These are phyloP conservation scores for Globisporangium iwayamae DNA, from an alignment of 352 stramenopile genomes.

Conservation along the genomic window DNA sequence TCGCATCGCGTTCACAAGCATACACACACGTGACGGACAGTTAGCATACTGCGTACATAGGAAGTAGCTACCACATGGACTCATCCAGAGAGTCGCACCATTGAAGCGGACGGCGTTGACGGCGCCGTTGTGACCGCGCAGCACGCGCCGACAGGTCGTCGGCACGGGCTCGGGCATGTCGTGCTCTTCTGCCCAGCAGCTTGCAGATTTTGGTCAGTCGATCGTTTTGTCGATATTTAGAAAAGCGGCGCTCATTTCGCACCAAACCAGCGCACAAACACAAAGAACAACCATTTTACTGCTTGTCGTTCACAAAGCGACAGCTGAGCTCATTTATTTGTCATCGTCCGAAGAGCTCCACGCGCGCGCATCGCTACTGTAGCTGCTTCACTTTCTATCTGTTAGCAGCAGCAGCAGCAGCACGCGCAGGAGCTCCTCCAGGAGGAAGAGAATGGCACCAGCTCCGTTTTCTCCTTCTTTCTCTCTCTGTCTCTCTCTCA, in stretches of 20 bases:
- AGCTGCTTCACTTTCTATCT: too few relatives aligned
- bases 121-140: conserved; percentile 64
- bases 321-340: conserved; percentile 10
- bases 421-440: conserved; percentile 23
- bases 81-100: conserved; percentile 24
- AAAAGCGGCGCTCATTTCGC: too few relatives aligned
- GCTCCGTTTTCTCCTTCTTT: conserved; percentile 11
- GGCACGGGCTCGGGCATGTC: conserved; percentile 22
- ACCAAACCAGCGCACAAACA: not conserved
- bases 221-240: too few relatives aligned
- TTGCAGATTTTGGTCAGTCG: too few relatives aligned
- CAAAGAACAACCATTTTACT: not conserved
- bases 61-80: too few relatives aligned
- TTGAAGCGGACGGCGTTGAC: conserved; percentile 84
- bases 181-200: not conserved
- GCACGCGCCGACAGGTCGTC: conserved; percentile 39
- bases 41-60: not conserved
- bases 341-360: conserved; percentile 38
- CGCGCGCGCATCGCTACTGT: too few relatives aligned
- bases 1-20: not conserved
- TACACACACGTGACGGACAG: not conserved
- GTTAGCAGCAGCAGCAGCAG: not conserved
- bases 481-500: conserved; percentile 11
- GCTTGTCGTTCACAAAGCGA: not conserved
- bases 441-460: conserved; percentile 32